A percentile compares a stretch with the other conserved stretches of the same genome.
Conservation (phyloP, 1,139 yeast species). For the Pichia sp. region DNA sequence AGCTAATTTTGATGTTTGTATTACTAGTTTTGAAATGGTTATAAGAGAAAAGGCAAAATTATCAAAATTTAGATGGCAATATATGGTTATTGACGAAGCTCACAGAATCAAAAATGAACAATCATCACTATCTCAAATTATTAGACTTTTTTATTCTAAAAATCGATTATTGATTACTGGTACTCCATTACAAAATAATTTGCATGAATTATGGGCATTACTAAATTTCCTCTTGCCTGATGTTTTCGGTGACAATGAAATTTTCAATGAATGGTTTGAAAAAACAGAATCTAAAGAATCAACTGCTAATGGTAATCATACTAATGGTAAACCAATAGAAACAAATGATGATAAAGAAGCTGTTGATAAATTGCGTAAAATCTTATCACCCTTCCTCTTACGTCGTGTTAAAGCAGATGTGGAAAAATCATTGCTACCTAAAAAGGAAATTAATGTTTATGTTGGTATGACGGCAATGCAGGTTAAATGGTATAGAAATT, state of each 20-base stretch:
- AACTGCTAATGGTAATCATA: constrained; percentile 45
- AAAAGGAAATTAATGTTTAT: constrained; percentile 81
- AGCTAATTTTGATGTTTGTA: constrained; percentile 80
- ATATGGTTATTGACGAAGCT: constrained; percentile 91
- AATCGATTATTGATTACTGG: constrained; percentile 88
- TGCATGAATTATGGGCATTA: constrained; percentile 94
- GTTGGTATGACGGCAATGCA: constrained; percentile 97
- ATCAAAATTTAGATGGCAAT: constrained; percentile 87
- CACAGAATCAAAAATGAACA: constrained; percentile 95
- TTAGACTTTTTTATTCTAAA: constrained; percentile 76
- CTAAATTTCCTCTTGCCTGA: constrained; percentile 88
- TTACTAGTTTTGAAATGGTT: constrained; percentile 91
- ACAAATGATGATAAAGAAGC: constrained; percentile 34
- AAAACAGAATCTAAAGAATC: constrained; percentile 31
- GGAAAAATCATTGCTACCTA: constrained; percentile 83
- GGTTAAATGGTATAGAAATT: constrained; percentile 78
- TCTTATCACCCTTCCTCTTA: constrained; percentile 77
- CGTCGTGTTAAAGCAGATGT: constrained; percentile 92
- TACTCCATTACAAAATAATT: constrained; percentile 89
- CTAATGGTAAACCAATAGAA: constrained; percentile 26
- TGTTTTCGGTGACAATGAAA: constrained; percentile 84
- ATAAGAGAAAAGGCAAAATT: constrained; percentile 77
- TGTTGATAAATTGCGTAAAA: constrained; percentile 78
- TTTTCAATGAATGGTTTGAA: constrained; percentile 85
- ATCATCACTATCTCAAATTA: constrained; percentile 81